These are phyloP conservation scores for Hypoxylon sp. DNA, from an alignment of 2,329 filamentous ascomycete genomes.

Conservation along the genomic window DNA sequence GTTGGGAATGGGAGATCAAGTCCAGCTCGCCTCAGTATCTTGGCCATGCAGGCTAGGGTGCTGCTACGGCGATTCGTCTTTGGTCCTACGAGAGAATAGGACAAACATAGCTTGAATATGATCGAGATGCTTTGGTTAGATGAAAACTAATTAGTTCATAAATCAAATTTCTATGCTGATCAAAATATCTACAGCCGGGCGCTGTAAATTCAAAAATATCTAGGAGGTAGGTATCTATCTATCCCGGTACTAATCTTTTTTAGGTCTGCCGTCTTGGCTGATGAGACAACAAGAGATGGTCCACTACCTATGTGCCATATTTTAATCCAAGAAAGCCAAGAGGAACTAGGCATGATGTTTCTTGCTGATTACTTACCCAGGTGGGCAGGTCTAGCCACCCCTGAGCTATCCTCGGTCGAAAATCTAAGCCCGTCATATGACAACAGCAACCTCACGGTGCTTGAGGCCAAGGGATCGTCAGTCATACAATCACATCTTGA, in stretches of 20 bases:
- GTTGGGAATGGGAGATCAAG: no score
- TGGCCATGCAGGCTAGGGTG: no score
- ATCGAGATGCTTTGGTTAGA: no score
- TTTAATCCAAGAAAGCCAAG: slow-evolving; percentile 20
- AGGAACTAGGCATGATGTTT: not conserved
- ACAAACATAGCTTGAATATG: no score
- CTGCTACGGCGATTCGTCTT: no score
- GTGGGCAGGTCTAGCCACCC: not conserved
- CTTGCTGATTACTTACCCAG: slow-evolving; percentile 1
- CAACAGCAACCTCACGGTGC: not conserved
- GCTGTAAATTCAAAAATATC: not conserved
- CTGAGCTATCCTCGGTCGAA: slow-evolving; percentile 24
- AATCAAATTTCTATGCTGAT: no score
- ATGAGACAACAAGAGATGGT: not conserved
- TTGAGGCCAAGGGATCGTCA: slow-evolving; percentile 28
- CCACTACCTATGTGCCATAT: slow-evolving; percentile 6
- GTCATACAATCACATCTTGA: slow-evolving; percentile 31
- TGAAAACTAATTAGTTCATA: no score
- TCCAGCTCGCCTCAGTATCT: no score
- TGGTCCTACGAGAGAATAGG: no score
- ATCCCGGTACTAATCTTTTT: not conserved
- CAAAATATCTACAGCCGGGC: not conserved
- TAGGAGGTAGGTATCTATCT: no score
- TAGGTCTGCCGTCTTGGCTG: not conserved
- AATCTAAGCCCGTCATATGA: slow-evolving; percentile 16